Base-by-base conservation (phyloP, 1,284 basidiomycete species). In the Waitea zeae region DNA sequence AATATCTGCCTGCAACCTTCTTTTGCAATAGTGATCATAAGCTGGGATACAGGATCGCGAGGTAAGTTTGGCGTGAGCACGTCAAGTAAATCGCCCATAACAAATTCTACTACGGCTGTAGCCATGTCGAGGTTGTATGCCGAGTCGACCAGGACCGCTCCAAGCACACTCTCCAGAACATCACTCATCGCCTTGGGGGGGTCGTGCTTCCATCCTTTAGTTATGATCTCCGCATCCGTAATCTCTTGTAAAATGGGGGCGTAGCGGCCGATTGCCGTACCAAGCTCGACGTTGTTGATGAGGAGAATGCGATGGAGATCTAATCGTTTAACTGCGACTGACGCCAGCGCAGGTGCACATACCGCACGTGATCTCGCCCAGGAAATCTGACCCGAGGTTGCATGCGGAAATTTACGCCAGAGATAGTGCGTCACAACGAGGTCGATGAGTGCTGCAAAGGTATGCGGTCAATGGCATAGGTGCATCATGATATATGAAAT, bases 101-200 rank as follows among this genome's bases (percentile, higher is more conserved):
- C 54, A 31, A 56, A 44, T 46, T 73, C 64, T 22, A 75, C 64
- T 7, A 87, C 58, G 3, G 57, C 58, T 12, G 64, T 64, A 1
- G 70, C 68, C 35, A 59, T 66, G 31, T 76, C 71, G 38, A 82
- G 72, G 44, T 83, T 56, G 45, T 77, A 87, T 11, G 64, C 68
- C 6, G 70, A 70, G 54, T 95, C 89, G 32, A 89, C 65, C 18
- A 90, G 64, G 15, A 93, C 62, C 1, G 84, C 86, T 1, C 84
- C 89, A 13, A 92, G 58, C 3, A 92, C 53, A 35, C 82, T 79
- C 55, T 95, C 89, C 36, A 89, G 62, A 3, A 77, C 64, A 46
- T 84, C 80, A 38, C 71, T 75, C 29, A 83, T 52, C 12, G 68
- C 76, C 50, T 88, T 90, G 0, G 86, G 84, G 11, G 84, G 82